Evolutionary conservation across 2,329 filamentous ascomycete species (phyloP).

Genomic region (Colletotrichum camelliae): DNA sequence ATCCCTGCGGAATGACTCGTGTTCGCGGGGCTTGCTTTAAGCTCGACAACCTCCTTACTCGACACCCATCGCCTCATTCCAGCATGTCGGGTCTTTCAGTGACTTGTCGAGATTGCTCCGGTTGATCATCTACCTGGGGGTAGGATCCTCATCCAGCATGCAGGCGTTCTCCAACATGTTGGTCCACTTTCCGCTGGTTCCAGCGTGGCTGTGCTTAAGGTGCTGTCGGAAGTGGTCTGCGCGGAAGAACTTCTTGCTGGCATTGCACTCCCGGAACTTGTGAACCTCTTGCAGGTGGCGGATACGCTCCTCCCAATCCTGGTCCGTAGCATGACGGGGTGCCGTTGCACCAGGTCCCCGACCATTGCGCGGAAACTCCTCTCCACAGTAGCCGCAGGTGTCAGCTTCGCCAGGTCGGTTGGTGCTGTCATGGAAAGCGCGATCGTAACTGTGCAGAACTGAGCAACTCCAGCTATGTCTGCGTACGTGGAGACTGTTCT

Average conservation of each 20-base stretch:
- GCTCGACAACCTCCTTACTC: not conserved
- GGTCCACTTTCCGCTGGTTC: constrained; percentile 97
- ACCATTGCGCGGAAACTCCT: constrained; percentile 75
- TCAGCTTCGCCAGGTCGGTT: constrained; percentile 72
- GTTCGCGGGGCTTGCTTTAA: not conserved
- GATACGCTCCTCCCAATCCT: constrained; percentile 87
- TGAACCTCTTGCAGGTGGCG: constrained; percentile 89
- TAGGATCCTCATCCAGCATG: constrained; percentile 85
- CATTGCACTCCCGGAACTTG: constrained; percentile 98
- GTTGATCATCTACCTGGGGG: constrained; percentile 35
- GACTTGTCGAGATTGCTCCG: not conserved
- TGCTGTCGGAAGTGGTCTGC: constrained; percentile 98
- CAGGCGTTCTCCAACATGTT: constrained; percentile 97
- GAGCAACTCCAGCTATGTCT: constrained; percentile 98
- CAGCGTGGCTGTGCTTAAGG: constrained; percentile 95
- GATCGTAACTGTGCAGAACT: constrained; percentile 76
- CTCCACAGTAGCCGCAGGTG: constrained; percentile 92
- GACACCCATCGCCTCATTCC: not conserved
- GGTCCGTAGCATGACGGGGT: constrained; percentile 66
- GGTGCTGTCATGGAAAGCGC: constrained; percentile 86
- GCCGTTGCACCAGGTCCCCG: constrained; percentile 41
- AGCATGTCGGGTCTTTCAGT: not conserved
- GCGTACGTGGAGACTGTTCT: constrained; percentile 91
- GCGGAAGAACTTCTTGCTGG: constrained; percentile 96
- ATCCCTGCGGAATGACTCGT: not conserved